Percentiles rank a stretch among this genome's conserved stretches.
Conservation (phyloP, 768 basidiomycete species). For the Rhizopogon salebrosus region DNA sequence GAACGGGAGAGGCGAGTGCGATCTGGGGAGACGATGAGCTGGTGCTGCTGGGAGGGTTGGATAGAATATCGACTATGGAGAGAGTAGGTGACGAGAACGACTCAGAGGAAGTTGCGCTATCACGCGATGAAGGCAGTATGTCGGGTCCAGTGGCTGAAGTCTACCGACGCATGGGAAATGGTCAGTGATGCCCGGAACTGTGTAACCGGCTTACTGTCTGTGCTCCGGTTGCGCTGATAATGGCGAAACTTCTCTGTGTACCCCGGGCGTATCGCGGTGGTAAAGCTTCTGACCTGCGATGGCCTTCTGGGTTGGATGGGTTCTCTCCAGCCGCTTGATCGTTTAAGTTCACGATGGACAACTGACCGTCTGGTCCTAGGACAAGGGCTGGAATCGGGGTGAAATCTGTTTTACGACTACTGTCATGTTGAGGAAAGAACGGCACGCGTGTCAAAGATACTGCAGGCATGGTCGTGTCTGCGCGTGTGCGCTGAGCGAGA, state of each 20-base stretch:
- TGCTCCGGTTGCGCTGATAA: not conserved
- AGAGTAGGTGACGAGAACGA: not conserved
- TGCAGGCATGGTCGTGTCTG: not conserved
- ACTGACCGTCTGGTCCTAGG: not conserved
- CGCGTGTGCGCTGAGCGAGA: not conserved
- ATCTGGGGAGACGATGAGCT: not conserved
- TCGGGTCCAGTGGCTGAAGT: constrained; percentile 9
- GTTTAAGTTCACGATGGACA: not conserved
- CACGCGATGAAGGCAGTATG: not conserved
- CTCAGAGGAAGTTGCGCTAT: not conserved
- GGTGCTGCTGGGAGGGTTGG: not conserved
- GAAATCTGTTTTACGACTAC: not conserved
- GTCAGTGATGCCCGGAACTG: not conserved
- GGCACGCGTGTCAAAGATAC: not conserved
- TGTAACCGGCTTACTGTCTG: not conserved
- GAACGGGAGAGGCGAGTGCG: constrained; percentile 16
- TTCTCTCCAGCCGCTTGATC: not conserved
- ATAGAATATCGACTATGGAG: not conserved
- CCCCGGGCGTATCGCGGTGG: not conserved
- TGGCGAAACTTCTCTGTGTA: not conserved
- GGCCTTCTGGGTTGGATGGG: not conserved
- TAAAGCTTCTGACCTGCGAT: not conserved
- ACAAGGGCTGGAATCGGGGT: not conserved
- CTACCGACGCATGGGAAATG: not conserved
- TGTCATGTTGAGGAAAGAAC: not conserved